A percentile compares a stretch with the other conserved stretches of the same genome.
Conservation (phyloP, 2,329 filamentous ascomycete species). For the Alternaria metachromatica region DNA sequence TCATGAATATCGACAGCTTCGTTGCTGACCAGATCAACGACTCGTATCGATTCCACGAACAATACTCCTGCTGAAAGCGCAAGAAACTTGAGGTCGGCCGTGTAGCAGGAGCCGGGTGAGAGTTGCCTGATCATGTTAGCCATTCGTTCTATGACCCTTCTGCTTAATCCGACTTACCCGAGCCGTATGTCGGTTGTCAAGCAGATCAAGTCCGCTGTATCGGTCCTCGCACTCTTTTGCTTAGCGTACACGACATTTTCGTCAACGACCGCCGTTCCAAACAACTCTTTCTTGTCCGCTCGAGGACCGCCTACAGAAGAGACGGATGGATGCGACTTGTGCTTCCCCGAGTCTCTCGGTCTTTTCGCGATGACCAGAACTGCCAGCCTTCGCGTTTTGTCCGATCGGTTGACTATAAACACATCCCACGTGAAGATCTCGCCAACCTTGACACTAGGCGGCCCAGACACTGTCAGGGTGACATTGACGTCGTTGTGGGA, state of each 20-base stretch:
- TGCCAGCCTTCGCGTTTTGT: conserved; percentile 70
- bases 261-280: conserved; percentile 73
- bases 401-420: conserved; percentile 76
- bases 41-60: conserved; percentile 73
- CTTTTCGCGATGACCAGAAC: conserved; percentile 72
- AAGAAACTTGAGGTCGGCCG: conserved; percentile 74
- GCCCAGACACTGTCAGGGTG: conserved; percentile 75
- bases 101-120: conserved; percentile 74
- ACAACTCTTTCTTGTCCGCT: conserved; percentile 43
- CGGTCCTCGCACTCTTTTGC: conserved; percentile 69
- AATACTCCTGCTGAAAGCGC: conserved; percentile 71
- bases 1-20: conserved; percentile 80
- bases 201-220: conserved; percentile 73
- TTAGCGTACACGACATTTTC: conserved; percentile 74
- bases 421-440: conserved; percentile 75
- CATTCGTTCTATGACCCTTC: not conserved
- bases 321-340: conserved; percentile 52
- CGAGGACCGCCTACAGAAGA: conserved; percentile 49
- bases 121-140: conserved; percentile 61
- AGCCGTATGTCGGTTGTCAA: conserved; percentile 76
- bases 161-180: conserved; percentile 57
- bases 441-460: conserved; percentile 65
- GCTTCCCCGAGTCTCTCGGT: conserved; percentile 56
- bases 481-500: conserved; percentile 66
- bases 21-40: conserved; percentile 75